phyloP scores from a whole-genome alignment of 495 filamentous ascomycete genomes.

The Rostrohypoxylon terebratum region DNA sequence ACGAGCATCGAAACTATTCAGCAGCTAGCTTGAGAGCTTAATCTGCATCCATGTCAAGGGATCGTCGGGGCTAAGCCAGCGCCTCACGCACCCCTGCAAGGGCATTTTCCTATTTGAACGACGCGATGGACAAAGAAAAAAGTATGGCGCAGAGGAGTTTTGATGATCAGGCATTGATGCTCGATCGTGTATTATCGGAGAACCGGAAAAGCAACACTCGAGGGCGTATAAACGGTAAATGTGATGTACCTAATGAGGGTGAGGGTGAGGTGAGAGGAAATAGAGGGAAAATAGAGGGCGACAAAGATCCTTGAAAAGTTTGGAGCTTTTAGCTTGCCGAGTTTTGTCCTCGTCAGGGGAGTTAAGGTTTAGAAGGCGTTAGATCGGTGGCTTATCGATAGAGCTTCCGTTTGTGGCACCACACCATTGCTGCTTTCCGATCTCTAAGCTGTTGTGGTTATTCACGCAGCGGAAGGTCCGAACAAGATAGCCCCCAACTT shows the following conservation, averaged over 20 bases:
- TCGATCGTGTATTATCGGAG: background rate
- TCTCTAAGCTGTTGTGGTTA: slow-evolving; percentile 3
- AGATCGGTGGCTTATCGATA: slow-evolving; percentile 35
- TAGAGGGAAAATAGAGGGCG: background rate
- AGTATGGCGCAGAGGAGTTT: slow-evolving; percentile 31
- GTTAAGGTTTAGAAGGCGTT: slow-evolving; percentile 4
- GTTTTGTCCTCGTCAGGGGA: slow-evolving; percentile 15
- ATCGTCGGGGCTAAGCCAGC: background rate
- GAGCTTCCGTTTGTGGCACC: background rate
- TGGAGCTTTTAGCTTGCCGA: slow-evolving; percentile 27
- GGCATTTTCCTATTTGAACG: background rate
- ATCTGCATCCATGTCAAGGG: background rate
- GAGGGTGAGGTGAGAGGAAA: no score
- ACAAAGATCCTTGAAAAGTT: background rate
- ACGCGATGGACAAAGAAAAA: background rate
- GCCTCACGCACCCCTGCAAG: background rate
- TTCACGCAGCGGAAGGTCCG: slow-evolving; percentile 18
- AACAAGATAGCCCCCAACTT: slow-evolving; percentile 16
- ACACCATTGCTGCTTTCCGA: background rate
- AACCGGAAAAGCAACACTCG: background rate
- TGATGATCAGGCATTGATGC: background rate
- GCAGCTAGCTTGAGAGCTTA: background rate
- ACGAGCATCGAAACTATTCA: slow-evolving; percentile 18
- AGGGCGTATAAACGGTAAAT: background rate
- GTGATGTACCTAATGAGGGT: background rate